These are phyloP conservation scores for Handroanthus guayacan DNA, from an alignment of 257 asterid genomes.

Conservation along the genomic window DNA sequence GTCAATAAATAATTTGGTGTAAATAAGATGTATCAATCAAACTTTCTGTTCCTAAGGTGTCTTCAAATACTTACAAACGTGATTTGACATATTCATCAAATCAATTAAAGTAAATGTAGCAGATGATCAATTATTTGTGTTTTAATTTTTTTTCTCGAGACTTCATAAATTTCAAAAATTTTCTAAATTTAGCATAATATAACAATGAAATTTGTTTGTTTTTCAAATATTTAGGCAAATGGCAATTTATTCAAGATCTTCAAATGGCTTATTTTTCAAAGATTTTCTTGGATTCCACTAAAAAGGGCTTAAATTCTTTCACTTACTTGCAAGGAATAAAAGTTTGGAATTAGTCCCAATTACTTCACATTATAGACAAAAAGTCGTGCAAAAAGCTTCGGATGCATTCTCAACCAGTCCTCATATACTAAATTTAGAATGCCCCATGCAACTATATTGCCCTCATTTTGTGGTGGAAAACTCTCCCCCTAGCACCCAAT, in stretches of 20 bases:
- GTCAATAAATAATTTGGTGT: no score
- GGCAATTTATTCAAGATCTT: not conserved
- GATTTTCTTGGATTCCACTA: not conserved
- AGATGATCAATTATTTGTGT: not conserved
- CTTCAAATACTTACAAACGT: not conserved
- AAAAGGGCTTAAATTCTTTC: not conserved
- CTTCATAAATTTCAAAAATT: not conserved
- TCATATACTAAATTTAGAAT: not conserved
- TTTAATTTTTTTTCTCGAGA: not conserved
- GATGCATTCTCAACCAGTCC: constrained; percentile 10
- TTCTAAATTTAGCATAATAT: not conserved
- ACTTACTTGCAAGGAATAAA: constrained; percentile 11
- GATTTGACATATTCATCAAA: not conserved
- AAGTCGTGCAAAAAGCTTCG: not conserved
- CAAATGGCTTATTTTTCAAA: not conserved
- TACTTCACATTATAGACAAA: constrained; percentile 10
- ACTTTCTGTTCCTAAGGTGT: not conserved
- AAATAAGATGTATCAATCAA: not conserved
- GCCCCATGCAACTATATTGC: constrained; percentile 14
- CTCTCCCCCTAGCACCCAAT: not conserved
- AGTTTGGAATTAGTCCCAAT: constrained; percentile 23
- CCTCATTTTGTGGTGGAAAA: not conserved
- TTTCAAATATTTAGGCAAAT: constrained; percentile 8
- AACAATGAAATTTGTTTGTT: not conserved
- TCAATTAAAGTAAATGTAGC: not conserved